Conservation (phyloP, 2,329 filamentous ascomycete genomes). For the Tolypocladium album region DNA sequence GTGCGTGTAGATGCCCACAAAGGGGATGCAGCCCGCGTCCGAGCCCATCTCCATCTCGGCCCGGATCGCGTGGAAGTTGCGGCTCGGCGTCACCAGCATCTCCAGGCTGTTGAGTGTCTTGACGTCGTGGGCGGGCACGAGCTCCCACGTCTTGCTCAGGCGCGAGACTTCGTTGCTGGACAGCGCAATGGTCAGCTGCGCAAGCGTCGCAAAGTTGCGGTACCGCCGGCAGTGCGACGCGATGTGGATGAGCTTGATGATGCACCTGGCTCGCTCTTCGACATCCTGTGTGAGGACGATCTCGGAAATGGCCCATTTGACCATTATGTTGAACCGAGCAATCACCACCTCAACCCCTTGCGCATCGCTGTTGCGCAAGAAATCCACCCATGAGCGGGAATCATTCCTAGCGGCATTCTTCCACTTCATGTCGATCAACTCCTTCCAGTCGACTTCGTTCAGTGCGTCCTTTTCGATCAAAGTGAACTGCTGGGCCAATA, state of each 20-base stretch:
- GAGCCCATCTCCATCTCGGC: slow-evolving; percentile 65
- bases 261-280: slow-evolving; percentile 63
- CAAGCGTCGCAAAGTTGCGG: slow-evolving; percentile 76
- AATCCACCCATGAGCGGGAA: slow-evolving; percentile 71
- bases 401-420: slow-evolving; percentile 56
- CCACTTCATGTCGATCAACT: slow-evolving; percentile 75
- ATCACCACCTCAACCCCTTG: slow-evolving; percentile 75
- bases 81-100: slow-evolving; percentile 60
- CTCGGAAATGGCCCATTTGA: slow-evolving; percentile 78
- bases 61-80: slow-evolving; percentile 68
- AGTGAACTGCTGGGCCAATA: slow-evolving; percentile 73
- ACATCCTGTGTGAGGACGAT: slow-evolving; percentile 62
- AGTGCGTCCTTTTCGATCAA: slow-evolving; percentile 79
- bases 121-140: slow-evolving; percentile 55
- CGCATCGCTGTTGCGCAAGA: slow-evolving; percentile 60
- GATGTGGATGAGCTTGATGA: slow-evolving; percentile 76
- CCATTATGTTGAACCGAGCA: slow-evolving; percentile 78
- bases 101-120: slow-evolving; percentile 60
- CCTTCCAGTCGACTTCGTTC: slow-evolving; percentile 81
- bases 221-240: slow-evolving; percentile 64
- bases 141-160: slow-evolving; percentile 58
- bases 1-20: slow-evolving; percentile 75
- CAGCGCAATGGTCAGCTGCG: slow-evolving; percentile 68
- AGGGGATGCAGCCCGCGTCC: slow-evolving; percentile 69
- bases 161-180: slow-evolving; percentile 62